Evolutionary conservation across 805 yeast genomes (phyloP).

Genomic region (Cyberlindnera euphorbiiphila): DNA sequence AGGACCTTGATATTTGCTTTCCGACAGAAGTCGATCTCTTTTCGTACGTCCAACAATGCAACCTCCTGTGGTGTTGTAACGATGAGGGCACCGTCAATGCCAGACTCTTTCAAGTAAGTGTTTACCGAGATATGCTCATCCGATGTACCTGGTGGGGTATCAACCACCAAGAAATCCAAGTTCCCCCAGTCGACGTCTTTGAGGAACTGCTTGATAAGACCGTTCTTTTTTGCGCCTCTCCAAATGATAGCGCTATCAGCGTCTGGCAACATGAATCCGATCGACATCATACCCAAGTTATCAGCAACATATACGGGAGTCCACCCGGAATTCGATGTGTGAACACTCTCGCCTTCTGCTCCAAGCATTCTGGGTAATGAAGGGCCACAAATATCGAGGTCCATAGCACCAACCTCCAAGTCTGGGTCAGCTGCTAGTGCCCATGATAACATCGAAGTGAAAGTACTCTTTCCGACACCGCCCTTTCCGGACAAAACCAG

Average conservation of each 20-base stretch:
- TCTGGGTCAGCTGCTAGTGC: slow-evolving; percentile 70
- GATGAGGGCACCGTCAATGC: slow-evolving; percentile 91
- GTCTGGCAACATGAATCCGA: slow-evolving; percentile 91
- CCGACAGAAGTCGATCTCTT: slow-evolving; percentile 90
- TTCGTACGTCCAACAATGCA: slow-evolving; percentile 88
- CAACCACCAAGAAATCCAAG: slow-evolving; percentile 82
- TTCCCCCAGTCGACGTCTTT: slow-evolving; percentile 95
- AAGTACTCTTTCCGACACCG: slow-evolving; percentile 97
- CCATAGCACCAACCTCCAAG: slow-evolving; percentile 93
- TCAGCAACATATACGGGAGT: slow-evolving; percentile 95
- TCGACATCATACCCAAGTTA: slow-evolving; percentile 92
- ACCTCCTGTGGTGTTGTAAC: slow-evolving; percentile 99
- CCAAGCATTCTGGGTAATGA: slow-evolving; percentile 94
- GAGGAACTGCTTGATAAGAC: slow-evolving; percentile 86
- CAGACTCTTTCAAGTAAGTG: slow-evolving; percentile 80
- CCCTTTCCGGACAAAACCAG: slow-evolving; percentile 82
- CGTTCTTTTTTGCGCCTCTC: slow-evolving; percentile 96
- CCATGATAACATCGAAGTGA: slow-evolving; percentile 95
- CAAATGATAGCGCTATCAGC: slow-evolving; percentile 92
- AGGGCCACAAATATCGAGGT: slow-evolving; percentile 96
- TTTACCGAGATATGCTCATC: slow-evolving; percentile 95
- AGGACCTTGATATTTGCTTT: slow-evolving; percentile 83
- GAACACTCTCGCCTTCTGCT: slow-evolving; percentile 79
- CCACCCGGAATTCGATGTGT: slow-evolving; percentile 91
- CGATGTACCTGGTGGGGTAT: slow-evolving; percentile 98